A percentile compares a stretch with the other conserved stretches of the same genome.
Evolutionary conservation across 805 yeast species (phyloP).

Genomic region (Starmera pachycereana): DNA sequence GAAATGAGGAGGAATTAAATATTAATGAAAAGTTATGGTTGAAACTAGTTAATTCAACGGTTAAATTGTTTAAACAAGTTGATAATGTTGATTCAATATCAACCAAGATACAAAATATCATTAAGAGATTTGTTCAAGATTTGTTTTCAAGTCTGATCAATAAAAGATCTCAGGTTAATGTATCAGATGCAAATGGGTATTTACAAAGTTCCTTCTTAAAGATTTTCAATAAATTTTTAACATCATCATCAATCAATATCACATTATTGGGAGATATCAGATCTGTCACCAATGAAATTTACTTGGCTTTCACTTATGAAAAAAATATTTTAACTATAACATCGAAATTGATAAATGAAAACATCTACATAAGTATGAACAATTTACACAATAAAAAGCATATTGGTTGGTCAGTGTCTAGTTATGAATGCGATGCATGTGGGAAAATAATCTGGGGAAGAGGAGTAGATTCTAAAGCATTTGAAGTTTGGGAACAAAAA

Average conservation of each 20-base stretch:
- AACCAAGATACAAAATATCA: conserved; percentile 19
- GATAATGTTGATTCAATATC: conserved; percentile 10
- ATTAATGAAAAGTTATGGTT: conserved; percentile 29
- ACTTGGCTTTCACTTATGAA: conserved; percentile 56
- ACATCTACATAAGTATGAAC: conserved; percentile 38
- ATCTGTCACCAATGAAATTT: conserved; percentile 50
- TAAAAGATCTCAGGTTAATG: conserved; percentile 15
- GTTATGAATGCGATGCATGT: conserved; percentile 63
- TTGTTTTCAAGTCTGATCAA: conserved; percentile 30
- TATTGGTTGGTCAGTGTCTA: conserved; percentile 55
- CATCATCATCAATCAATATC: conserved; percentile 32
- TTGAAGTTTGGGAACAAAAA: conserved; percentile 47
- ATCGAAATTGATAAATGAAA: conserved; percentile 44
- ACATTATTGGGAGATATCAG: conserved; percentile 52
- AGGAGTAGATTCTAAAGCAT: conserved; percentile 37
- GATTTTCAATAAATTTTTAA: conserved; percentile 46
- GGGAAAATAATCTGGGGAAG: conserved; percentile 67
- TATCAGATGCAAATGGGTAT: conserved; percentile 9
- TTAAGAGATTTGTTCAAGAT: conserved; percentile 31
- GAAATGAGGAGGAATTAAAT: conserved; percentile 11
- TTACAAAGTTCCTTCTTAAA: conserved; percentile 34
- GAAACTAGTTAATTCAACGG: conserved; percentile 27
- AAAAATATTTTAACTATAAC: conserved; percentile 41
- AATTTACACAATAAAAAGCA: conserved; percentile 30
- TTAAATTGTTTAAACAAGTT: conserved; percentile 22